Evolutionary conservation across 208 protist genomes (phyloP).

Genomic region (Balamuthia mandrillaris): DNA sequence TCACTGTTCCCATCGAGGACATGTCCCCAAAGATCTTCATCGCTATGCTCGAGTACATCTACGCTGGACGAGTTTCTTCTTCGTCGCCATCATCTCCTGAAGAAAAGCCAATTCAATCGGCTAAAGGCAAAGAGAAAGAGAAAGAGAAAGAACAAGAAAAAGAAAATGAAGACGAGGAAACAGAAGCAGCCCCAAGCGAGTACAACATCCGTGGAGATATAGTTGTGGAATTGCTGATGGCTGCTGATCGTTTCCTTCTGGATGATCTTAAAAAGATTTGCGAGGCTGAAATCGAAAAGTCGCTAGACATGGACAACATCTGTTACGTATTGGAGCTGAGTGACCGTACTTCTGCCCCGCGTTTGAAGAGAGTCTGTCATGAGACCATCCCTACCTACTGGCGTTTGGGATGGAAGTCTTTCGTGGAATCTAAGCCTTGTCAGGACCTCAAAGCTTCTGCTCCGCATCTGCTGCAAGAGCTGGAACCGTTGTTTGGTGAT

Average conservation of each 20-base stretch:
- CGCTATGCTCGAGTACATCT: conserved; percentile 26
- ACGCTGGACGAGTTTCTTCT: neutral
- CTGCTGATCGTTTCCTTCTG: conserved; percentile 35
- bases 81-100: too few relatives aligned
- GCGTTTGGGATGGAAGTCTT: too few relatives aligned
- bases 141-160: neutral
- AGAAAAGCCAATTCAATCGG: too few relatives aligned
- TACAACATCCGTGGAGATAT: neutral
- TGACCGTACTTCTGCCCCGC: too few relatives aligned
- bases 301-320: neutral
- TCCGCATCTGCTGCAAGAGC: too few relatives aligned
- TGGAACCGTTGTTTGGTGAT: too few relatives aligned
- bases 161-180: neutral
- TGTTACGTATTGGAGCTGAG: conserved; percentile 7
- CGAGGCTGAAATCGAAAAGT: neutral
- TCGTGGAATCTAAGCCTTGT: too few relatives aligned
- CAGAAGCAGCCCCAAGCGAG: neutral
- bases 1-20: neutral
- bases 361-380: too few relatives aligned
- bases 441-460: too few relatives aligned
- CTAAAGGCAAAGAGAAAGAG: too few relatives aligned
- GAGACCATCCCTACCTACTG: too few relatives aligned
- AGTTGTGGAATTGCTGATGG: conserved; percentile 13
- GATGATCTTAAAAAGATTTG: conserved; percentile 31
- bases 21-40: neutral